A percentile compares a stretch with the other conserved stretches of the same genome.
Evolutionary conservation across 2,329 filamentous ascomycete genomes (phyloP).

Genomic region (Albifimbria verrucaria): DNA sequence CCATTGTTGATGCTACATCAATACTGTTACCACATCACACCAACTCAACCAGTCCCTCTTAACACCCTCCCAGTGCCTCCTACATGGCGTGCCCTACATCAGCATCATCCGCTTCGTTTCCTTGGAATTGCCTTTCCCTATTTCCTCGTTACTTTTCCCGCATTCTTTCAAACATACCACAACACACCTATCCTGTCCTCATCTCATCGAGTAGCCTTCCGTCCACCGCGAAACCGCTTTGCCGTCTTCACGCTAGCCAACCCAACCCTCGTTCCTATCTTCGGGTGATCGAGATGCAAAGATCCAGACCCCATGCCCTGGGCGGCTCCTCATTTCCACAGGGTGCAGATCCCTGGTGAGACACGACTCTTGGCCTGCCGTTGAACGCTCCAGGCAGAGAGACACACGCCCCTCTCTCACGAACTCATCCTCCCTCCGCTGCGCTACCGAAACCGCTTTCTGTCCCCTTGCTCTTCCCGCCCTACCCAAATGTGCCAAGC

Average conservation of each 20-base stretch:
- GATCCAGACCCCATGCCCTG: neutral
- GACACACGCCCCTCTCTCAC: too few relatives aligned
- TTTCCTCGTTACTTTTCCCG: neutral
- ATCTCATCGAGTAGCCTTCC: too few relatives aligned
- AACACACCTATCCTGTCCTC: neutral
- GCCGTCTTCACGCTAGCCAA: too few relatives aligned
- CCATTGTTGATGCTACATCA: too few relatives aligned
- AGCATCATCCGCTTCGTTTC: neutral
- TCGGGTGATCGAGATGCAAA: neutral
- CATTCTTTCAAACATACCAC: neutral
- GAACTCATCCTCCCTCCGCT: too few relatives aligned
- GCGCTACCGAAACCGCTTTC: too few relatives aligned
- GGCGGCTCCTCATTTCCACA: neutral
- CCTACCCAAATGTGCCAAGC: too few relatives aligned
- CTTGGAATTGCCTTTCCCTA: neutral
- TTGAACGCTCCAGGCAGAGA: neutral
- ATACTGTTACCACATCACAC: too few relatives aligned
- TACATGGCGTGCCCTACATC: neutral
- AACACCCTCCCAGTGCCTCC: neutral
- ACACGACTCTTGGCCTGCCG: neutral
- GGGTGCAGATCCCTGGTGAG: neutral
- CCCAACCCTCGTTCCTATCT: too few relatives aligned
- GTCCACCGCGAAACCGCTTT: too few relatives aligned
- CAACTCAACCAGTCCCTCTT: too few relatives aligned
- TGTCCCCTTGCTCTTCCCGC: too few relatives aligned